Base-by-base conservation (phyloP, 1,284 basidiomycete species). In the Somion occarium region DNA sequence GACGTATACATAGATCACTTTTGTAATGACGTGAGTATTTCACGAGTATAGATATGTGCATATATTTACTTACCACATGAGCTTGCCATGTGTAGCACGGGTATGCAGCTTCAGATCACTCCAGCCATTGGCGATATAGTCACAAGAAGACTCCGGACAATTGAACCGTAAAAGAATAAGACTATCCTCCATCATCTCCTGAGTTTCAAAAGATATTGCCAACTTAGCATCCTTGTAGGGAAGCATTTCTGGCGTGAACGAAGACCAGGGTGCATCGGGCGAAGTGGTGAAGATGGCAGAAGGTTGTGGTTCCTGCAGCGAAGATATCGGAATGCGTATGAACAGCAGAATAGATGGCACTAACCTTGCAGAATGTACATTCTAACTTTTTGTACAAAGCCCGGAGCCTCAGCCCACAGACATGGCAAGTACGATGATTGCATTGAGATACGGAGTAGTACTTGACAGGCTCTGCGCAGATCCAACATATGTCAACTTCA, bases 281-380 rank as follows among this genome's bases (percentile, higher is more conserved):
- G 89, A 88, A 3, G 73, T 69, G 0, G 93, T 95, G 67, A 96
- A 97, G 54, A 96, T 83, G 23, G 97, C 79, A 1, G 80, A 79
- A 1, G 80, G 76, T 69, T 94, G 89, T 3, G 88, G 79, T 60
- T 88, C 86, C 88, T 93, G 59, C 22, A 56, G 20, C 38, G 38
- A 34, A 30, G 18, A 30, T 37, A 11, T n/a, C 9, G 34, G 11
- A n/a, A 39, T 13, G 3, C 34, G 7, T 5, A 15, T 3, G 22
- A 42, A 52, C 30, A 56, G 46, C 20, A 41, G 49, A 30, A 41
- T 25, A 9, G 34, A 37, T 11, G 34, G n/a, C 11, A n/a, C 9
- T 38, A 18, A 88, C 91, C 79, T 98, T 99, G 80, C 97, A 99
- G 67, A 97, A 97, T 1, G 95, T 93, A 68, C 96, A 99, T 13